Conservation (phyloP, 768 basidiomycete species). For the Cystofilobasidium ferigula region DNA sequence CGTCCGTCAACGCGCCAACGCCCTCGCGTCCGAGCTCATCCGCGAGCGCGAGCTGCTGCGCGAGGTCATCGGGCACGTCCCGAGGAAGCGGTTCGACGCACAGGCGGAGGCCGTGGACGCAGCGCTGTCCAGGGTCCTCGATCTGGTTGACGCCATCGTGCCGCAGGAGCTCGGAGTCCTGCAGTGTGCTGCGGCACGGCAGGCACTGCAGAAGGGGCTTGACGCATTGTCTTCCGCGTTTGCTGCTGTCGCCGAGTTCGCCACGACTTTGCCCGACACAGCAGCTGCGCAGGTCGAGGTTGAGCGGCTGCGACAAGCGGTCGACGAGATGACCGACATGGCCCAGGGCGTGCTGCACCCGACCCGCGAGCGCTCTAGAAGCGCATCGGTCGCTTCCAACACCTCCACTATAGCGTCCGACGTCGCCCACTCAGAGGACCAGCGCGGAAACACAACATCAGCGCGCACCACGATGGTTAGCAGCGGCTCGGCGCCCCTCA, state of each 20-base stretch:
- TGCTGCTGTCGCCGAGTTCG: not conserved
- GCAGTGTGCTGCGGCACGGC: not conserved
- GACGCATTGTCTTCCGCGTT: not conserved
- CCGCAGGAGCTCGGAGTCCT: not conserved
- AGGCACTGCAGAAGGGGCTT: not conserved
- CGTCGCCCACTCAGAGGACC: not conserved
- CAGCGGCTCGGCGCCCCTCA: not conserved
- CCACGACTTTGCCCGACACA: not conserved
- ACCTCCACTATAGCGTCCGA: not conserved
- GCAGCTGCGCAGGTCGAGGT: constrained; percentile 10
- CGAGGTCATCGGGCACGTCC: not conserved
- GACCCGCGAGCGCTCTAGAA: not conserved
- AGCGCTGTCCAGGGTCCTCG: not conserved
- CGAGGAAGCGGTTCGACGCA: not conserved
- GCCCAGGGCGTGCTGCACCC: not conserved
- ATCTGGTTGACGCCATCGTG: not conserved
- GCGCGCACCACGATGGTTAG: not conserved
- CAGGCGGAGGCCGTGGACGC: not conserved
- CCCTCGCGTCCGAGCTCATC: not conserved
- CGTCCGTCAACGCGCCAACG: constrained; percentile 12
- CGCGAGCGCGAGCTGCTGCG: not conserved
- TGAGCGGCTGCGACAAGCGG: not conserved
- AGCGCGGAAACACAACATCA: not conserved
- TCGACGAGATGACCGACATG: constrained; percentile 23
- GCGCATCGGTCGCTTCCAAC: not conserved